These are phyloP conservation scores for Sodiomyces alkalinus DNA, from an alignment of 2,329 filamentous ascomycete species.

Conservation along the genomic window DNA sequence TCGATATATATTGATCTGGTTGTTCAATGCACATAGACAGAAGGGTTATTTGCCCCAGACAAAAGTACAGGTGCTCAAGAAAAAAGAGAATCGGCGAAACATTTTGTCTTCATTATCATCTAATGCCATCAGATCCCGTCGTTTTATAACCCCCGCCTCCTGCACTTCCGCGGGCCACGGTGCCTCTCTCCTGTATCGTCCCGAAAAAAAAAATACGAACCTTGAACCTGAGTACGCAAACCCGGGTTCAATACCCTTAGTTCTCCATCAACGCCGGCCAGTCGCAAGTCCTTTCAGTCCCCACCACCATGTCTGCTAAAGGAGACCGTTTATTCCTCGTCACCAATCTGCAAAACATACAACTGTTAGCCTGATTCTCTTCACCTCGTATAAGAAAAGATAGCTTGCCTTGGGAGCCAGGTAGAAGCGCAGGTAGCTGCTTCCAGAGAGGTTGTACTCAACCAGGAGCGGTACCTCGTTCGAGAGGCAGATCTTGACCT, in stretches of 20 bases:
- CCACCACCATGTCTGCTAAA: too few relatives aligned
- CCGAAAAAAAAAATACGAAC: too few relatives aligned
- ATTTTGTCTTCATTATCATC: constrained; percentile 3
- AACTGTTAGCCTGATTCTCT: constrained; percentile 2
- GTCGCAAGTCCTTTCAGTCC: constrained; percentile 3
- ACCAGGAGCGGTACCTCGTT: constrained; percentile 93
- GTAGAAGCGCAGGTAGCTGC: constrained; percentile 91
- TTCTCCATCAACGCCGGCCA: constrained; percentile 7
- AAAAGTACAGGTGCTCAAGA: background rate
- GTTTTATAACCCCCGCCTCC: too few relatives aligned
- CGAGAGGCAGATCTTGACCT: constrained; percentile 85
- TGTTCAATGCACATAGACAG: too few relatives aligned
- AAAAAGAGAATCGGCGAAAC: background rate
- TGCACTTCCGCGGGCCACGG: too few relatives aligned
- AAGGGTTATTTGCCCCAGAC: background rate
- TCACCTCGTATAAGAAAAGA: background rate
- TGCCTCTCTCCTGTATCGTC: too few relatives aligned
- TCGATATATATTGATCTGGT: too few relatives aligned
- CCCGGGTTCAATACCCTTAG: too few relatives aligned
- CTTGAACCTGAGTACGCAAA: too few relatives aligned
- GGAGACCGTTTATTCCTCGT: constrained; percentile 21
- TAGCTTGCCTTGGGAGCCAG: constrained; percentile 81
- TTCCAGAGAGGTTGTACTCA: constrained; percentile 70
- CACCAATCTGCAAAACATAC: constrained; percentile 20
- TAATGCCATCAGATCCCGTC: too few relatives aligned